Evolutionary conservation across 2,329 filamentous ascomycete species (phyloP).

Genomic region (Chalaropsis thielavioides): DNA sequence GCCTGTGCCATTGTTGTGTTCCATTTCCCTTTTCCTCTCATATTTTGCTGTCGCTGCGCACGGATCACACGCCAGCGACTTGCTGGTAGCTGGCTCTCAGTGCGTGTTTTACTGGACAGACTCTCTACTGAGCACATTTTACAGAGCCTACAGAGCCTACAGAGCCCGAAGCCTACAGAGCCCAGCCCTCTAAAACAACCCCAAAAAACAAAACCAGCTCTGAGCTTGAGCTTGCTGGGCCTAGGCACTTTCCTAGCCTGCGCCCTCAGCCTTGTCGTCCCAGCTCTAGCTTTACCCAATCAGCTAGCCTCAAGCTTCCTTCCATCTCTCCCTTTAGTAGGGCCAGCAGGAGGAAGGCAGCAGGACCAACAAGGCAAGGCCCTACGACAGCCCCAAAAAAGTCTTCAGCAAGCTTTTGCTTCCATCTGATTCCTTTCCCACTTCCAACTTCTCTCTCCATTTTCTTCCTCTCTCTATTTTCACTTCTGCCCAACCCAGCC

Average conservation of each 20-base stretch:
- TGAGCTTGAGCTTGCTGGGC: no score
- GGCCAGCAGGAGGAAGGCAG: neutral
- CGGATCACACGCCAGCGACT: neutral
- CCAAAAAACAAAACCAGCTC: no score
- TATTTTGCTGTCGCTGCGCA: neutral
- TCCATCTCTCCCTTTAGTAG: neutral
- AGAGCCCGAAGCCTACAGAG: neutral
- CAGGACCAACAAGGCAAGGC: neutral
- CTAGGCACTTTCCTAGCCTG: neutral
- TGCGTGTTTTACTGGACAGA: no score
- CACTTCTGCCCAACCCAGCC: slow-evolving; percentile 4
- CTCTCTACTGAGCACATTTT: neutral
- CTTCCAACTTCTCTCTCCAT: slow-evolving; percentile 5
- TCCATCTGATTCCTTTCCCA: neutral
- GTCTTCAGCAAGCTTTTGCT: slow-evolving; percentile 5
- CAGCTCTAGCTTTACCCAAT: neutral
- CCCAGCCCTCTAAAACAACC: neutral
- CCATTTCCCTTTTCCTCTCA: neutral
- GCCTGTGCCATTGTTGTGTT: no score
- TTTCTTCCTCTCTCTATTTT: neutral
- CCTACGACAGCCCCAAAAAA: neutral
- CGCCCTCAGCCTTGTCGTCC: neutral
- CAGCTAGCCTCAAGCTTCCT: neutral
- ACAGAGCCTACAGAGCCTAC: neutral
- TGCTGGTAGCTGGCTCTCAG: no score